These are phyloP conservation scores for Colletotrichum costaricense DNA, from an alignment of 2,329 filamentous ascomycete genomes.

Conservation along the genomic window DNA sequence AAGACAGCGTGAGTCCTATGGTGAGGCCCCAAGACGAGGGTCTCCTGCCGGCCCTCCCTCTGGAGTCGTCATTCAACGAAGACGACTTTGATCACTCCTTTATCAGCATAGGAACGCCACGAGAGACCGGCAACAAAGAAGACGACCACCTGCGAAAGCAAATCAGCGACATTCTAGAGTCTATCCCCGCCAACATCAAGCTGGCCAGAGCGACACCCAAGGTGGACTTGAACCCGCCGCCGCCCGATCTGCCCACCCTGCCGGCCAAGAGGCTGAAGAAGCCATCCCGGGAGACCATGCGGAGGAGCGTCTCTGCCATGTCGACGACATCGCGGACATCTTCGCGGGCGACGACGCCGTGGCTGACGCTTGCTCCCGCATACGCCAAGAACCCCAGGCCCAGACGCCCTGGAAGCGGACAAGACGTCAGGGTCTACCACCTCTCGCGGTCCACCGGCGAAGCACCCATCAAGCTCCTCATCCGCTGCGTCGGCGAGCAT, in stretches of 20 bases:
- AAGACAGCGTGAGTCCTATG: constrained; percentile 30
- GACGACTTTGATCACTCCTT: constrained; percentile 59
- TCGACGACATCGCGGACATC: constrained; percentile 48
- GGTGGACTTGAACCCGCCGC: constrained; percentile 69
- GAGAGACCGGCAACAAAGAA: constrained; percentile 52
- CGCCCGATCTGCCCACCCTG: constrained; percentile 67
- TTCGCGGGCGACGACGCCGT: constrained; percentile 71
- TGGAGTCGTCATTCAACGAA: constrained; percentile 57
- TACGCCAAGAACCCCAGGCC: constrained; percentile 59
- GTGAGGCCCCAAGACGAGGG: constrained; percentile 30
- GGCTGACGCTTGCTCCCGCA: constrained; percentile 76
- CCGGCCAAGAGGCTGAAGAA: constrained; percentile 60
- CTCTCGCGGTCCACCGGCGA: constrained; percentile 86
- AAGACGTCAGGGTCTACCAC: constrained; percentile 92
- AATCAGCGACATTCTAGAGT: constrained; percentile 81
- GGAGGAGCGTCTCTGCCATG: constrained; percentile 61
- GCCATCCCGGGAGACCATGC: constrained; percentile 54
- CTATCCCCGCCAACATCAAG: constrained; percentile 83
- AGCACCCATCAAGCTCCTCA: constrained; percentile 92
- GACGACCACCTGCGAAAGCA: constrained; percentile 82
- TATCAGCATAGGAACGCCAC: constrained; percentile 47
- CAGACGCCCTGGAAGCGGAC: constrained; percentile 63
- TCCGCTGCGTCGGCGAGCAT: constrained; percentile 89
- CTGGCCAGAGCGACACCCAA: constrained; percentile 65
- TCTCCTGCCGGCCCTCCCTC: constrained; percentile 50